Conservation (phyloP, 106 monocot species). For the Alisma plantagoaquatica region DNA sequence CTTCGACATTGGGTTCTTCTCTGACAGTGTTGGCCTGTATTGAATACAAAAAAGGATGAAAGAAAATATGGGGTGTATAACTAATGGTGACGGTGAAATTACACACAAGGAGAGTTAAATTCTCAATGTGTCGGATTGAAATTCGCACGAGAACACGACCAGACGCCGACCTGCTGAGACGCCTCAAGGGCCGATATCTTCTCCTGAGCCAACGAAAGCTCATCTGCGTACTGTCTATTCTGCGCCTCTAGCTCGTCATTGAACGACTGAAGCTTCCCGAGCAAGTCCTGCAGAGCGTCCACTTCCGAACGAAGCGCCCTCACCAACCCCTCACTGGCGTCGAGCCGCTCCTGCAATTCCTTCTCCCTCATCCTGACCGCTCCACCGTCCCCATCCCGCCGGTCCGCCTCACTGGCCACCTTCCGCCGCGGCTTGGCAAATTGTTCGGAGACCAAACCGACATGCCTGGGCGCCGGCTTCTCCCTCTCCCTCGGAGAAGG, state of each 20-base stretch:
- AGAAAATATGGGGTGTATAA: too few species aligned
- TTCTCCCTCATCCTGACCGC: too few species aligned
- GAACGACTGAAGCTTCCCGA: conserved; percentile 33
- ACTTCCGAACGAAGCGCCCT: conserved; percentile 38
- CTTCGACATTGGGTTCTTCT: conserved; percentile 7
- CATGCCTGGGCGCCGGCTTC: too few species aligned
- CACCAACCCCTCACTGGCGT: conserved; percentile 33
- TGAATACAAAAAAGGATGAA: too few species aligned
- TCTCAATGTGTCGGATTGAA: too few species aligned
- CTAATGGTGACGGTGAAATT: too few species aligned
- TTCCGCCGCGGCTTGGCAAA: conserved; percentile 18
- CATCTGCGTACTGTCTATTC: conserved; percentile 28
- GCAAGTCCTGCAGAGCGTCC: conserved; percentile 18
- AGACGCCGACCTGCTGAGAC: not conserved
- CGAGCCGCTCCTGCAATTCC: conserved; percentile 34
- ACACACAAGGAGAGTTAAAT: too few species aligned
- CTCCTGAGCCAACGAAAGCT: conserved; percentile 27
- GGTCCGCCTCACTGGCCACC: not conserved
- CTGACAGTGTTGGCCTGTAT: conserved; percentile 2
- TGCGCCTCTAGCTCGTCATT: conserved; percentile 38
- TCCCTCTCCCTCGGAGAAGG: too few species aligned
- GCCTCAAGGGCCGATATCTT: conserved; percentile 17
- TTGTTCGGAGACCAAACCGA: too few species aligned
- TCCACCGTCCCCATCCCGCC: conserved; percentile 12
- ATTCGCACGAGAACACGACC: too few species aligned